Evolutionary conservation across 352 stramenopile genomes (phyloP).

Genomic region (Pythium biforme): DNA sequence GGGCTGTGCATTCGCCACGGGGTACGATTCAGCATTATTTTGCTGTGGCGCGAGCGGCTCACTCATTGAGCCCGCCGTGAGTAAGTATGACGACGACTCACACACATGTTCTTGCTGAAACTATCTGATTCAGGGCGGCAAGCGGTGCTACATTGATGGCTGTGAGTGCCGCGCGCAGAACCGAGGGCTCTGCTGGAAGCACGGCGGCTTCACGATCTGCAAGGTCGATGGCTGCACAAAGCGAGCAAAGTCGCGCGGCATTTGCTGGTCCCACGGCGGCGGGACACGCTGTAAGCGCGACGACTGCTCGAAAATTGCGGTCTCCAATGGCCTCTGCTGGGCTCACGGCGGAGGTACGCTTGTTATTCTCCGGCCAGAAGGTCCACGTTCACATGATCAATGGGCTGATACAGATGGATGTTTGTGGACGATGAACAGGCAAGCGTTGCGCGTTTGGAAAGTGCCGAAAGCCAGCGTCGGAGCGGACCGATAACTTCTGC

Average conservation of each 20-base stretch:
- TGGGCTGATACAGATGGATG: background rate
- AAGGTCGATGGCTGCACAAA: constrained; percentile 31
- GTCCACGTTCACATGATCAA: too few relatives aligned
- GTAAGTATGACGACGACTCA: background rate
- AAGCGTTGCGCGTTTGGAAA: constrained; percentile 24
- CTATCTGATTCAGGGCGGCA: constrained; percentile 28
- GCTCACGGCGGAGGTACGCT: constrained; percentile 28
- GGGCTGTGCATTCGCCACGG: constrained; percentile 46
- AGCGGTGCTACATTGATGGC: constrained; percentile 39
- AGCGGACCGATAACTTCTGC: constrained; percentile 30
- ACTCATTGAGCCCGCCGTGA: background rate
- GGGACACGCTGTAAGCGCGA: constrained; percentile 31
- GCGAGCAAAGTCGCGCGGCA: constrained; percentile 26
- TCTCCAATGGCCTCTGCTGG: constrained; percentile 42
- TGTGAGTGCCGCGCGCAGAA: constrained; percentile 44
- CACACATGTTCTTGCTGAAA: background rate
- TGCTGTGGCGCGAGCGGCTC: background rate
- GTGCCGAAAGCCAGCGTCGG: constrained; percentile 27
- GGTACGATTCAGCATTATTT: constrained; percentile 17
- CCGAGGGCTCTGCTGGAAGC: constrained; percentile 41
- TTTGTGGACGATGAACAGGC: background rate
- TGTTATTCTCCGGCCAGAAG: background rate
- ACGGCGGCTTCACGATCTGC: constrained; percentile 33
- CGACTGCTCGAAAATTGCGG: constrained; percentile 35
- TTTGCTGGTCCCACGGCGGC: constrained; percentile 32